Evolutionary conservation across 176 grass and related monocot species (phyloP), one percentile per base, ranked within the genome.

Genomic region (Oryza brachyantha): DNA sequence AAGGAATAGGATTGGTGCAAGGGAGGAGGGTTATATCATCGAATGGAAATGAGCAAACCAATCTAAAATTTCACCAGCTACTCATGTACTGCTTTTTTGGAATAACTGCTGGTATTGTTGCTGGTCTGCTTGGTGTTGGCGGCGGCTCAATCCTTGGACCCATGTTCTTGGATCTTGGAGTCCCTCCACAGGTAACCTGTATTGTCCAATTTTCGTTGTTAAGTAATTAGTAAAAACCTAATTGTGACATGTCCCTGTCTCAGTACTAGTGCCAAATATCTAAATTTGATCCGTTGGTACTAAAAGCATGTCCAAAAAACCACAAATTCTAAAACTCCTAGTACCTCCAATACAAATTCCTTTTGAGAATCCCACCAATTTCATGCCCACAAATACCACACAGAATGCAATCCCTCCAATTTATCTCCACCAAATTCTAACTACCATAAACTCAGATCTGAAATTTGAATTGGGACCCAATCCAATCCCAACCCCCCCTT

Each of bases 131-230:
- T 7, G 94, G 94, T 25, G 58, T 93, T 32, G 91, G 94, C 3
- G 94, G 94, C 3, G 94, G 94, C 24, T 97, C 87, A 67, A 93
- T 97, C n/a, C 83, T 97, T 84, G 88, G 94, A 17, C 86, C 88
- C 8, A 70, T 97, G 32, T 91, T 97, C 72, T 59, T 97, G 70
- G 94, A 97, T 71, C 88, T 93, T 13, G 94, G 91, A 10, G 67
- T 88, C 29, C 86, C 88, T 61, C 94, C 91, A 3, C 91, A 94
- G 77, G 91, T 91, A 62, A 68, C 21, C 45, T 25, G 11, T 29
- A 1, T 19, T 50, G 17, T 17, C 45, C 66, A 1, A 28, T 29
- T 38, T 0, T 28, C n/a, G 1, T 21, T 41, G 3, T 40, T 2
- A 69, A 40, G 1, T 19, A 57, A 48, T 19, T 29, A 29, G 24